Base-by-base conservation (phyloP, 805 yeast species). In the Aciculoconidium aculeatum region DNA sequence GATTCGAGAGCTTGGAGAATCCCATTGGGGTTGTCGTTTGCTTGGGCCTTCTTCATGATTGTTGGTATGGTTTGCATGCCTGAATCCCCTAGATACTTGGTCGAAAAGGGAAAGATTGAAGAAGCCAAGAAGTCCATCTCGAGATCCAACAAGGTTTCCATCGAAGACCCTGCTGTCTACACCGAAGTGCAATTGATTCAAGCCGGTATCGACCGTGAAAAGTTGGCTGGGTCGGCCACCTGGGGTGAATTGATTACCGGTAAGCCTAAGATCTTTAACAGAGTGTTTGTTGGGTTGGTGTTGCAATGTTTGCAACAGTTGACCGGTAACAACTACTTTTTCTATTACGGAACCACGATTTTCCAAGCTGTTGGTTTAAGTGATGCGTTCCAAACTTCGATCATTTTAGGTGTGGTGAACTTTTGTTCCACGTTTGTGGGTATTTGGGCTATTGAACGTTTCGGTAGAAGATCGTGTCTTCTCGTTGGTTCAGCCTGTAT, bases 201-300 rank as follows among this genome's bases (percentile, higher is more conserved):
- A 45, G 77, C 77, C 35, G 80, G 77, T 56, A 61, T 78, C 40
- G 77, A 75, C 51, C 63, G 70, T 40, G 87, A 78, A 57, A 58
- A 49, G 37, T 43, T 67, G 37, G 83, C 80, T 19, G 86, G 85
- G 45, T 58, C 58, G 28, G 85, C 85, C 5, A 51, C 75, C 3
- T 78, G 85, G 83, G 56, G 55, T 28, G 82, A 78, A 45, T 67
- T 77, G 30, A 45, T 79, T 39, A 67, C 71, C 15, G 85, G 86
- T 40, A 58, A 69, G 45, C 86, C 86, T 45, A 73, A 67, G 62
- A 67, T 77, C 42, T 55, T 69, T 49, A 52, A 59, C 40, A 62
- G 86, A 52, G 60, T 79, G 21, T 23, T 71, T 21, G 61, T 74
- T 41, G 87, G 87, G 47, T 52, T 75, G 25, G 41, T 69, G 41